Percentiles rank a stretch among this genome's conserved stretches.
Conservation (phyloP, 768 basidiomycete genomes). For the Leccinum subgranulosum region DNA sequence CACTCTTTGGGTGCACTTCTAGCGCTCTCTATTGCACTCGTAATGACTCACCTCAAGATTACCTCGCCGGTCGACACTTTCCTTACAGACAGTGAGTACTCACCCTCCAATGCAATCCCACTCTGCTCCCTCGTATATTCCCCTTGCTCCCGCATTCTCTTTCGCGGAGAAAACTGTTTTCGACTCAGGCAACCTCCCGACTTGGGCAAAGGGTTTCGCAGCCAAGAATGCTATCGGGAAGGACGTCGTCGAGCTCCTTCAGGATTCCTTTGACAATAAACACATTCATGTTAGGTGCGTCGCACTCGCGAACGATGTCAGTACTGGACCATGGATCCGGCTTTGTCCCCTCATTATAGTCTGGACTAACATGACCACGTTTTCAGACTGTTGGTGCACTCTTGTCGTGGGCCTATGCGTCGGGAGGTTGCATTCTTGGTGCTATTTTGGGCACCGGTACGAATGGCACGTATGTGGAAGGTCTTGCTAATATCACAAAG, state of each 20-base stretch:
- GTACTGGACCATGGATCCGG: conserved; percentile 39
- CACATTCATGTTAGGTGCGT: conserved; percentile 89
- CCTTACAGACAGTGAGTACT: conserved; percentile 52
- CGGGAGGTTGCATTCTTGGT: conserved; percentile 85
- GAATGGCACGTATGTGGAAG: conserved; percentile 95
- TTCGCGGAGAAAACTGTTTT: conserved; percentile 97
- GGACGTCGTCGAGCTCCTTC: conserved; percentile 85
- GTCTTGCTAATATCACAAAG: conserved; percentile 81
- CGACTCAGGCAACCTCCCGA: conserved; percentile 84
- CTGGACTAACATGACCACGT: conserved; percentile 6
- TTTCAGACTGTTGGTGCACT: conserved; percentile 90
- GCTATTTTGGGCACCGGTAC: conserved; percentile 98
- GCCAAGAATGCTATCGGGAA: conserved; percentile 86
- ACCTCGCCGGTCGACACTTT: conserved; percentile 97
- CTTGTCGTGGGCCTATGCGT: conserved; percentile 89
- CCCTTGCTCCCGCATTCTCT: conserved; percentile 92
- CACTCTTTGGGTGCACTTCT: conserved; percentile 63
- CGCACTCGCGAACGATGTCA: conserved; percentile 91
- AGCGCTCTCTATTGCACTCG: neutral
- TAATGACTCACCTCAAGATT: conserved; percentile 55
- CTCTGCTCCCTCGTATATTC: conserved; percentile 44
- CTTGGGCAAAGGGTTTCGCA: conserved; percentile 96
- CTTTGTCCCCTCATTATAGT: neutral
- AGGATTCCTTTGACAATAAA: conserved; percentile 89
- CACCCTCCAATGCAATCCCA: conserved; percentile 22